Base-by-base conservation (phyloP, 2,329 filamentous ascomycete species). In the Sphaerostilbella broomeana region DNA sequence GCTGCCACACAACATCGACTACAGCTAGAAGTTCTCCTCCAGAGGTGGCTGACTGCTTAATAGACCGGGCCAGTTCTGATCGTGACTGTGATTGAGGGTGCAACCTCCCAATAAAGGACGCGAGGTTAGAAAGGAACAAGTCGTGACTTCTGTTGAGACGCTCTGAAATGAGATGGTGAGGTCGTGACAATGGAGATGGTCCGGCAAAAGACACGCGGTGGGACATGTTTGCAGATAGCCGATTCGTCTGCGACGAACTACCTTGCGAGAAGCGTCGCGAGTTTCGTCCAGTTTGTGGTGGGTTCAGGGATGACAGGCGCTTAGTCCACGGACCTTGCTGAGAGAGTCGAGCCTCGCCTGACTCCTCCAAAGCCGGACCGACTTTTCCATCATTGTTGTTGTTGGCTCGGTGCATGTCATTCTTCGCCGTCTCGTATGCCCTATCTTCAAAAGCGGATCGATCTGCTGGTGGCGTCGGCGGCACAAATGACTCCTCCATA, bases 41-140 rank as follows among this genome's bases (percentile, higher is more conserved):
- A 3, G 89, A 88, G 6, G 79, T 73, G 8, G 89, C 85, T 7
- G 89, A 86, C 57, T 90, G 82, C 56, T 86, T 82, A 33, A 94
- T 90, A 12, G 86, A 88, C 9, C 81, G 66, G 21, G 88, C 79
- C 34, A 97, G 72, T 58, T 95, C 88, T 1, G 84, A 78, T 7
- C 87, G 83, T 6, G 88, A 92, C 46, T 92, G 83, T n/a, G 89
- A 92, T 58, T 95, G 88, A 44, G 95, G 71, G 60, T 95, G 87
- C 40, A 95, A 73, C 25, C 79, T 73, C 12, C 92, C 92, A 57
- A 97, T 90, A 59, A 97, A 95, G 4, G 87, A 94, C 35, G 86
- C 90, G 36, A 98, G 77, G 55, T 89, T 84, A 6, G 89, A 92
- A 38, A 98, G 68, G 55, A 97, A 95, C 6, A 77, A 78, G 63